Base-by-base conservation (phyloP, 805 yeast genomes). In the Yarrowia porcina region DNA sequence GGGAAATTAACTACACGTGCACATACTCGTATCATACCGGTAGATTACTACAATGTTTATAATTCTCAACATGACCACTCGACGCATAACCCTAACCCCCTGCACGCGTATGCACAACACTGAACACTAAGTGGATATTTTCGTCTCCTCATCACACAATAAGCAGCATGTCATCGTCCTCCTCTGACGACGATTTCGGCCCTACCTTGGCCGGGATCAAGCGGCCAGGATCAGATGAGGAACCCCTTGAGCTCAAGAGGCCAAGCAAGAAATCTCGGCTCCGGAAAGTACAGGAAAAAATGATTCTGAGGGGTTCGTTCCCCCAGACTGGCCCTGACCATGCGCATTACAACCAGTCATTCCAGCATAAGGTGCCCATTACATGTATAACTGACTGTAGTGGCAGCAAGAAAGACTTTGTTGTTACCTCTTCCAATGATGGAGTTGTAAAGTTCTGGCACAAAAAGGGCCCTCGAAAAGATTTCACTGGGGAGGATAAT, bases 361-460 rank as follows among this genome's bases (percentile, higher is more conserved):
- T 47, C 36, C 39, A 39, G 25, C 65, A 64, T 23, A 21, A 41
- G 21, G 36, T 42, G 2, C 47, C 32, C 10, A 54, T 64, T 11
- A 35, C 56, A 2, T 11, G 50, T 18, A 11, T 64, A n/a, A 36
- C 59, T 50, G 23, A 52, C 60, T 17, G 50, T 47, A 6, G 38
- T 27, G 35, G 36, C n/a, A 23, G 64, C 17, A 56, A 47, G 36
- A 65, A 66, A n/a, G 68, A 66, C 23, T 66, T 73, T 32, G 49
- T 75, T 4, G 69, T 69, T 3, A 71, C 77, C 0, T 69, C 71
- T 2, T 73, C 76, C 7, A 56, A 32, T 17, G 78, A 75, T 54
- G 78, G 78, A 2, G 61, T 64, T n/a, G 61, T 75, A 47, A 75
- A 75, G 64, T 72, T 75, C 59, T 75, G 78, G 78, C 67, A 64